These are phyloP conservation scores for Mycena rebaudengoi DNA, from an alignment of 768 basidiomycete genomes.

Conservation along the genomic window DNA sequence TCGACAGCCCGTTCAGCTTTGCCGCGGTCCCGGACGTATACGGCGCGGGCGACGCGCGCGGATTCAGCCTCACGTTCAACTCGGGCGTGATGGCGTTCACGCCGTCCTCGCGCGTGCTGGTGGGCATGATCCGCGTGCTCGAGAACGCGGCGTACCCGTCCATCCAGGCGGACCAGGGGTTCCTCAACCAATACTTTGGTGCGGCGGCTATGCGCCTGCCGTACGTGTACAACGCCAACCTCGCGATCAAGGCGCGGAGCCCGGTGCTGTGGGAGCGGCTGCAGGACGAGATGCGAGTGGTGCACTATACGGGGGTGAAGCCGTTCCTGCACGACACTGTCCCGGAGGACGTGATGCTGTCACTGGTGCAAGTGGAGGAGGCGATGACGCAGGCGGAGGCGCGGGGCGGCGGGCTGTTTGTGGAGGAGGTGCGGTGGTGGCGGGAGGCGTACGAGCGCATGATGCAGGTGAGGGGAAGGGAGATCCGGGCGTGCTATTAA, in stretches of 20 bases:
- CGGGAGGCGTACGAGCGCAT: constrained; percentile 35
- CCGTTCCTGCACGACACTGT: not conserved
- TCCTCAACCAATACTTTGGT: constrained; percentile 48
- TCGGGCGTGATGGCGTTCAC: constrained; percentile 44
- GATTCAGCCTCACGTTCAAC: constrained; percentile 43
- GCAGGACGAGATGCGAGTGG: constrained; percentile 37
- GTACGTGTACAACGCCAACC: constrained; percentile 46
- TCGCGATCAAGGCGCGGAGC: constrained; percentile 42
- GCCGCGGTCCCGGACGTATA: constrained; percentile 43
- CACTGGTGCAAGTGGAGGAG: constrained; percentile 31
- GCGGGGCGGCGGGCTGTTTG: constrained; percentile 26
- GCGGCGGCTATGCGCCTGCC: constrained; percentile 42
- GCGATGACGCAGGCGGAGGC: constrained; percentile 23
- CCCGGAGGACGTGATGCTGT: constrained; percentile 17
- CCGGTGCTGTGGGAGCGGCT: constrained; percentile 40
- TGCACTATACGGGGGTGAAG: constrained; percentile 43
- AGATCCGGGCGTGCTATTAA: no score
- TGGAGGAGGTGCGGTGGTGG: constrained; percentile 40
- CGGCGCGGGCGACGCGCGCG: constrained; percentile 28
- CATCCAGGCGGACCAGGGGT: constrained; percentile 52
- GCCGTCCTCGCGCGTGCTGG: constrained; percentile 37
- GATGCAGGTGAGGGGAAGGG: no score
- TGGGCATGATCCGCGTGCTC: constrained; percentile 44
- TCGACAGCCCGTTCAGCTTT: constrained; percentile 42
- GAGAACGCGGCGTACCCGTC: constrained; percentile 47